Base-by-base conservation (phyloP, 306 rosid species). In the Psophocarpus tetragonolobus region DNA sequence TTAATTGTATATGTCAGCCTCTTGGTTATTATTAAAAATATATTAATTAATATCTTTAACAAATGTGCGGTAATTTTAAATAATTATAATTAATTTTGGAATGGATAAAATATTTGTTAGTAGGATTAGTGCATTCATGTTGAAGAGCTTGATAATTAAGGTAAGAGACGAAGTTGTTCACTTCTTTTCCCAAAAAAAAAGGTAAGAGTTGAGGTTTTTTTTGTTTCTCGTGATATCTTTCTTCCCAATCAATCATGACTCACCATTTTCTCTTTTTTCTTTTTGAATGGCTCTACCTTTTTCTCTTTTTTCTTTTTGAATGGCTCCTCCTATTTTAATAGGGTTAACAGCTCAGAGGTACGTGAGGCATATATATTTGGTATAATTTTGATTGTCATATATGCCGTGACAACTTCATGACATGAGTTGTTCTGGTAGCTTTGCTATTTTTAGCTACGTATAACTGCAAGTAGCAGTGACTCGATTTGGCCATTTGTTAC, bases 381-480 rank as follows among this genome's bases (percentile, higher is more conserved):
- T 30, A 15, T n/a, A 23, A 15, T 61, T 61, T 30, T 61, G 42
- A 30, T 30, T 30, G 67, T 30, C 41, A 56, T 24, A 56, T 56
- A 30, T 30, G 32, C n/a, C n/a, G 68, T 17, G 75, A 48, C 41
- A 71, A 20, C 1, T 51, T 17, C 64, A 51, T 51, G 50, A 32
- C 45, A 9, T 0, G 20, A 35, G 14, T 12, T 44, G 14, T 44
- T 20, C n/a, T 14, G 20, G 47, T 36, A 33, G 4, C 5, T 53
- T 58, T 74, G 57, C 72, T 10, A 27, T 74, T 73, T 73, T 66
- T 65, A 71, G 84, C 41, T 63, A 48, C 23, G 30, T 65, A n/a
- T n/a, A 75, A 48, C 18, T 75, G 48, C 26, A 45, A 18, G 6
- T 14, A 41, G 68, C 48, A 27, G 29, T 14, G 58, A 42, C 6